Evolutionary conservation across 2,329 filamentous ascomycete species (phyloP).

Genomic region (Monilinia laxa): DNA sequence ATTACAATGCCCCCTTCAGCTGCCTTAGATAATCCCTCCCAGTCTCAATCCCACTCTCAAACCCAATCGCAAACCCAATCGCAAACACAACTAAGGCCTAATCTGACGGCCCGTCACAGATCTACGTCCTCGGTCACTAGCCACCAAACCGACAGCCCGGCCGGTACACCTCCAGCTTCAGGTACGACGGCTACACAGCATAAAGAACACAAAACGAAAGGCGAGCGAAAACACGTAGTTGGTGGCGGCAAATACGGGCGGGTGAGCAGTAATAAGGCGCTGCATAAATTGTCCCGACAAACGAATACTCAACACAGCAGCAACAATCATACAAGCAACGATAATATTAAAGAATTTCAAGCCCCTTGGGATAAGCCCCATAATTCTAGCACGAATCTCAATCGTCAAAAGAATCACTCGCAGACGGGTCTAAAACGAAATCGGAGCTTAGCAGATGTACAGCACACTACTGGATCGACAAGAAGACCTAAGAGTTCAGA

Average conservation of each 20-base stretch:
- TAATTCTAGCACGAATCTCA: constrained; percentile 41
- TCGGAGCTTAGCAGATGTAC: constrained; percentile 43
- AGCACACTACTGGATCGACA: background rate
- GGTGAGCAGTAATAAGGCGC: constrained; percentile 37
- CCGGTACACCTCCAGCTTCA: constrained; percentile 30
- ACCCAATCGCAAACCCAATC: constrained; percentile 25
- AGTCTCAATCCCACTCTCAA: constrained; percentile 20
- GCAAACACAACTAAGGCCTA: constrained; percentile 29
- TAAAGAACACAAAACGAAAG: constrained; percentile 33
- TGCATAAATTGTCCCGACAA: constrained; percentile 34
- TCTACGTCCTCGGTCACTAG: constrained; percentile 33
- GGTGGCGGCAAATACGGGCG: constrained; percentile 29
- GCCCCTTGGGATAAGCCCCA: constrained; percentile 32
- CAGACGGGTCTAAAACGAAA: constrained; percentile 59
- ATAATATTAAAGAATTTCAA: constrained; percentile 37
- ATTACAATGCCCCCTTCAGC: constrained; percentile 21
- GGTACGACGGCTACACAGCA: constrained; percentile 32
- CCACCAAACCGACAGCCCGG: constrained; percentile 23
- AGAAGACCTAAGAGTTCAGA: constrained; percentile 51
- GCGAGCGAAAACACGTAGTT: constrained; percentile 35
- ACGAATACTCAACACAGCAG: constrained; percentile 30
- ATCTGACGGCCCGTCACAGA: constrained; percentile 30
- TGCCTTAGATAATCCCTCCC: constrained; percentile 18
- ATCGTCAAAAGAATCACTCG: constrained; percentile 50
- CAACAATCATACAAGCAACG: constrained; percentile 29